Conservation (phyloP, 2,329 filamentous ascomycete genomes). For the Plenodomus lindquistii region DNA sequence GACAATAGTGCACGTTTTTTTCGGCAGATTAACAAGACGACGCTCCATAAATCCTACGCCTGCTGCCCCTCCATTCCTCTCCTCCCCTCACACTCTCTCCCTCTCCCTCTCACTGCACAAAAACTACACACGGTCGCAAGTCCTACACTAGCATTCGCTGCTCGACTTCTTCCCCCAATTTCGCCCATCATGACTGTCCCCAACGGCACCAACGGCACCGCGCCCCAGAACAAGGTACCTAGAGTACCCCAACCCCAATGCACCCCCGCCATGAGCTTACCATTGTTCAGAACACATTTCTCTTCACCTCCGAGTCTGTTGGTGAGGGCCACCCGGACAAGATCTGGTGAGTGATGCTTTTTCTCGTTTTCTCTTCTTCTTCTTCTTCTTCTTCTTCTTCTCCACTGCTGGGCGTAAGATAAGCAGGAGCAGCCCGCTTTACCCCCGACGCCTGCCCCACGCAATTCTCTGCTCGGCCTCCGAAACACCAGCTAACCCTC, state of each 20-base stretch:
- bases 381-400: too few species aligned
- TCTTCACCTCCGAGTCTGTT: slow-evolving; percentile 58
- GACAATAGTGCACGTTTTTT: slow-evolving; percentile 26
- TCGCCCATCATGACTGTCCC: slow-evolving; percentile 30
- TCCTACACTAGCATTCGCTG: slow-evolving; percentile 39
- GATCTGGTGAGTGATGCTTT: slow-evolving; percentile 66
- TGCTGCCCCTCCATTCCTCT: slow-evolving; percentile 29
- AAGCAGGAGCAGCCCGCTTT: not conserved
- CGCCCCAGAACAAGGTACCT: slow-evolving; percentile 30
- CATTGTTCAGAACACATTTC: slow-evolving; percentile 42
- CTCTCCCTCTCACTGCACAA: slow-evolving; percentile 13
- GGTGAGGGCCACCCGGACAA: slow-evolving; percentile 78
- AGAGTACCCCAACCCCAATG: slow-evolving; percentile 1
- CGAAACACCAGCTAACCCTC: slow-evolving; percentile 22
- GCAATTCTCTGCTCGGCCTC: not conserved
- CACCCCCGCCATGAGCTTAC: slow-evolving; percentile 18
- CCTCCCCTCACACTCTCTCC: slow-evolving; percentile 20
- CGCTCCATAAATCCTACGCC: slow-evolving; percentile 35
- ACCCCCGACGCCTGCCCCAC: not conserved
- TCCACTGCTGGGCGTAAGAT: not conserved
- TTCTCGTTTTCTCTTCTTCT: not conserved
- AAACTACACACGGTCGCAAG: slow-evolving; percentile 40
- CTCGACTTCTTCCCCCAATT: slow-evolving; percentile 18
- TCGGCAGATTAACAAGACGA: slow-evolving; percentile 29
- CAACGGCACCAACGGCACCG: slow-evolving; percentile 28